phyloP scores from a whole-genome alignment of 179 eudicot species.

The Patellifolia procumbens region DNA sequence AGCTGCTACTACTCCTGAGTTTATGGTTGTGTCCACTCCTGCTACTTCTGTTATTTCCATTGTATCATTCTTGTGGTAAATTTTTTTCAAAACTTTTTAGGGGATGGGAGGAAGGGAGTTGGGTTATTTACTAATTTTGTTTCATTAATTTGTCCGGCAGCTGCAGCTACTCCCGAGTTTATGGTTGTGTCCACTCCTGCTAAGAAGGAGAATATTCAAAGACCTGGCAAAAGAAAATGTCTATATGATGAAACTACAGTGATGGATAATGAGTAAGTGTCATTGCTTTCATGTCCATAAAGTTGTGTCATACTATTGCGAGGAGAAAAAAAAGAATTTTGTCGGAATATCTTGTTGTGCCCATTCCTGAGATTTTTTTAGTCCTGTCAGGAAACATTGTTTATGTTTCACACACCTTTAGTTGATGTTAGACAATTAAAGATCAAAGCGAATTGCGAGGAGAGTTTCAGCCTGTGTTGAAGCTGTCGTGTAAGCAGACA shows the following conservation, averaged over 20 bases:
- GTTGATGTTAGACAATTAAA: not conserved
- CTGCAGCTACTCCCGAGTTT: constrained; percentile 38
- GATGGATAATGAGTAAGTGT: constrained; percentile 61
- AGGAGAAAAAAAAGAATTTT: not conserved
- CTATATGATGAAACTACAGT: constrained; percentile 41
- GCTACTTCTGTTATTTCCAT: too few relatives aligned
- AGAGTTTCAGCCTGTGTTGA: not conserved
- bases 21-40: constrained; percentile 60
- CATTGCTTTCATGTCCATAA: not conserved
- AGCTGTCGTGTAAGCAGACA: not conserved
- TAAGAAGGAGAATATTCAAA: constrained; percentile 45
- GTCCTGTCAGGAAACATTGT: not conserved
- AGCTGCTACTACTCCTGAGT: constrained; percentile 33
- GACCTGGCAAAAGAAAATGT: constrained; percentile 60
- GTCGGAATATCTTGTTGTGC: constrained; percentile 16
- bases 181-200: constrained; percentile 67
- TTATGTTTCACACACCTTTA: not conserved
- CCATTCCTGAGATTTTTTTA: constrained; percentile 23
- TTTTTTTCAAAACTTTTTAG: too few relatives aligned
- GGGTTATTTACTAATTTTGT: too few relatives aligned
- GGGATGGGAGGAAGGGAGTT: too few relatives aligned
- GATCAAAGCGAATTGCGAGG: not conserved
- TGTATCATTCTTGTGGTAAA: too few relatives aligned
- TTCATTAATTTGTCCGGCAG: too few relatives aligned
- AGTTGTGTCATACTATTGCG: not conserved